Evolutionary conservation across 2,329 filamentous ascomycete genomes (phyloP).

Genomic region (Elsinoe fawcettii): DNA sequence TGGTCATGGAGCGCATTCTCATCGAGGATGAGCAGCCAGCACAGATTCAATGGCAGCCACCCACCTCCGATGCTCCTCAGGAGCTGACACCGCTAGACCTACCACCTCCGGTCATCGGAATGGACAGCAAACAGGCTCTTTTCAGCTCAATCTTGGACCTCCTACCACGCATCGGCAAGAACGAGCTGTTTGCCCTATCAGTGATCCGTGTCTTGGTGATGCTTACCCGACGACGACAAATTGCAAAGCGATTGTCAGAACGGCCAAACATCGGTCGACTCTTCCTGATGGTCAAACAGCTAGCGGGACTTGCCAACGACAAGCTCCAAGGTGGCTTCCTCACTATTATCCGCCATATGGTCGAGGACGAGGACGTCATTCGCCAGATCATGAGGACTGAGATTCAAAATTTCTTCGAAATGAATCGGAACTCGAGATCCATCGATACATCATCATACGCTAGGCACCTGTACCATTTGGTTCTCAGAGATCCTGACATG

Average conservation of each 20-base stretch:
- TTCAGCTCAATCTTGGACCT: conserved; percentile 74
- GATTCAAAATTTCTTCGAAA: conserved; percentile 70
- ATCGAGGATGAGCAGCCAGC: conserved; percentile 77
- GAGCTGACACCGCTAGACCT: conserved; percentile 47
- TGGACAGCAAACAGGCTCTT: conserved; percentile 60
- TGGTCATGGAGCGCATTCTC: conserved; percentile 85
- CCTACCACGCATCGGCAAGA: conserved; percentile 78
- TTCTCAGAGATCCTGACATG: conserved; percentile 70
- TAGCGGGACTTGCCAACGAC: conserved; percentile 69
- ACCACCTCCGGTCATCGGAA: conserved; percentile 55
- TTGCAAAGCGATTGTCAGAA: conserved; percentile 71
- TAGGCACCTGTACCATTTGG: conserved; percentile 68
- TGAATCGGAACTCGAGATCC: conserved; percentile 36
- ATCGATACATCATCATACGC: conserved; percentile 66
- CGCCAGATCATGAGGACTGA: conserved; percentile 88
- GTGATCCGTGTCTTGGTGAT: conserved; percentile 78
- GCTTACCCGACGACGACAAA: conserved; percentile 67
- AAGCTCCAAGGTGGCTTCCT: conserved; percentile 70
- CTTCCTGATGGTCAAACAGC: conserved; percentile 92
- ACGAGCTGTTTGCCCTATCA: conserved; percentile 75
- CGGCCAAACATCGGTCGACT: conserved; percentile 83
- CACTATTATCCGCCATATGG: conserved; percentile 80
- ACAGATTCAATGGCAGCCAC: conserved; percentile 58
- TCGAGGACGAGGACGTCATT: conserved; percentile 87
- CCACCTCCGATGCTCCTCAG: conserved; percentile 36